Percentiles rank a stretch among this genome's conserved stretches.
phyloP scores from a whole-genome alignment of 257 asterid genomes.

The Buddleja alternifolia region DNA sequence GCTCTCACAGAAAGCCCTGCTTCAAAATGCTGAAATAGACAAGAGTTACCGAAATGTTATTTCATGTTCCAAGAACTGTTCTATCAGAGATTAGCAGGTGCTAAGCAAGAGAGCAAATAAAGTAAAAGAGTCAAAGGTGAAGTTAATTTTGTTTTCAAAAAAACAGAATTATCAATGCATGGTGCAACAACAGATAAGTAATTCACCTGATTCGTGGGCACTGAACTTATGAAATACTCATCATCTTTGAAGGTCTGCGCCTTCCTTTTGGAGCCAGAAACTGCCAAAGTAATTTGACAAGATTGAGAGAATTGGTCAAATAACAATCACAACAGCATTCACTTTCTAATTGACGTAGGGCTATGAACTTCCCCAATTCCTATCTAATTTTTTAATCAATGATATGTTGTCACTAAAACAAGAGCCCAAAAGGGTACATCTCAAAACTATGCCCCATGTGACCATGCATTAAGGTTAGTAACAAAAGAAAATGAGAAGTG shows the following conservation, averaged over 20 bases:
- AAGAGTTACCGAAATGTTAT: slow-evolving; percentile 18
- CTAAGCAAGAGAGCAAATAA: slow-evolving; percentile 9
- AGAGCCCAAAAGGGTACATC: not conserved
- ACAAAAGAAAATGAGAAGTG: slow-evolving; percentile 15
- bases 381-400: not conserved
- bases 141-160: not conserved
- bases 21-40: slow-evolving; percentile 86
- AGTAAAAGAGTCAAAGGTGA: slow-evolving; percentile 1
- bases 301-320: slow-evolving; percentile 22
- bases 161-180: not conserved
- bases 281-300: slow-evolving; percentile 36
- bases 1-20: slow-evolving; percentile 84
- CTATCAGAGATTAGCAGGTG: slow-evolving; percentile 4
- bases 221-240: slow-evolving; percentile 88
- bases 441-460: slow-evolving; percentile 5
- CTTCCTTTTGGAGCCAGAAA: slow-evolving; percentile 87
- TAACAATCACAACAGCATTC: not conserved
- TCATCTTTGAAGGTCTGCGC: slow-evolving; percentile 80
- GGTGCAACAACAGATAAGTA: slow-evolving; percentile 1
- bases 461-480: not conserved
- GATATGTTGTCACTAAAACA: not conserved
- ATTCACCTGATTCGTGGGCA: slow-evolving; percentile 85
- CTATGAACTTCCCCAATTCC: not conserved
- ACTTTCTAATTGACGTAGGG: slow-evolving; percentile 2
- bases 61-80: slow-evolving; percentile 13